Conservation (phyloP, 1,284 basidiomycete species). For the Phellopilus nigrolimitatus region DNA sequence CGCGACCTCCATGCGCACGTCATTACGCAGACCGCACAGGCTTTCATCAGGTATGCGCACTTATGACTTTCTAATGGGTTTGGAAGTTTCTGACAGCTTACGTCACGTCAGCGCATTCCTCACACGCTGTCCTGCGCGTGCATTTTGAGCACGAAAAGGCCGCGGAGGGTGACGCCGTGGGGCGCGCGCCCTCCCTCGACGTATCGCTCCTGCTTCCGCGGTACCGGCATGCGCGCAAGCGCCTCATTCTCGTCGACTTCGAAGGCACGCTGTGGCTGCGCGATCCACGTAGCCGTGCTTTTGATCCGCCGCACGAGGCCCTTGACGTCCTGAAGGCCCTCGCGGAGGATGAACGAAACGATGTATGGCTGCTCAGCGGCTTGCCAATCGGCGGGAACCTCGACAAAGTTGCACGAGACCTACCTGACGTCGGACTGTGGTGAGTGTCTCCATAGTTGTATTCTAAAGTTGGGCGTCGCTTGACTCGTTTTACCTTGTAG, state of each 20-base stretch:
- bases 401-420: constrained; percentile 53
- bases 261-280: constrained; percentile 73
- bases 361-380: constrained; percentile 82
- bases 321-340: constrained; percentile 58
- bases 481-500: constrained; percentile 31
- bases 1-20: constrained; percentile 84
- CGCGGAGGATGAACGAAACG: constrained; percentile 60
- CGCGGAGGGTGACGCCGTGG: constrained; percentile 35
- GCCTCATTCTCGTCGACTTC: constrained; percentile 74
- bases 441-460: constrained; percentile 34
- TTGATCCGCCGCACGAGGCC: constrained; percentile 50
- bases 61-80: no score
- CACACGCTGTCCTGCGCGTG: constrained; percentile 62
- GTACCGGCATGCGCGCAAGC: constrained; percentile 57
- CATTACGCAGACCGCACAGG: constrained; percentile 81
- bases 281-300: constrained; percentile 41
- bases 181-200: constrained; percentile 41
- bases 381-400: constrained; percentile 59
- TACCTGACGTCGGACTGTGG: constrained; percentile 75
- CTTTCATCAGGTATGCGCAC: no score
- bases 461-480: no score
- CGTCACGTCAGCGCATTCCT: constrained; percentile 80
- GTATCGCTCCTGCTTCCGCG: constrained; percentile 48
- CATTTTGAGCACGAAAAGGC: constrained; percentile 53
- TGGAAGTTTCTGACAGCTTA: no score